phyloP scores from a whole-genome alignment of 306 rosid species.

The Delonix regia region DNA sequence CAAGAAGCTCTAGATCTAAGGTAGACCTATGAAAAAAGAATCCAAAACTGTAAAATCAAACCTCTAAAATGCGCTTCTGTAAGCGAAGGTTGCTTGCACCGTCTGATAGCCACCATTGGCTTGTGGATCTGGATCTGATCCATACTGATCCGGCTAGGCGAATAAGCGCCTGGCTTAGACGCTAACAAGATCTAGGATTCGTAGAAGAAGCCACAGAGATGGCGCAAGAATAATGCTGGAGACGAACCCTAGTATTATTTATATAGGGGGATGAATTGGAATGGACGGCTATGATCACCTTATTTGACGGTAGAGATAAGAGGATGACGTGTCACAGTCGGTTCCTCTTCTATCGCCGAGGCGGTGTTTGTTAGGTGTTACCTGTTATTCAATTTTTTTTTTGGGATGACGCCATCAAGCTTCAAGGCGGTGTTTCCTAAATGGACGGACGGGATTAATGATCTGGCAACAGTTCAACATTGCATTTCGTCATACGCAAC shows the following conservation, averaged over 20 bases:
- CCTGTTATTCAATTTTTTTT: too few species aligned
- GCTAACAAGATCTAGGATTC: not conserved
- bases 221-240: fast-evolving
- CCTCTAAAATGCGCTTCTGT: not conserved
- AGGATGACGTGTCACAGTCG: constrained; percentile 21
- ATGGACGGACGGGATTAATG: constrained; percentile 19
- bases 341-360: constrained; percentile 31
- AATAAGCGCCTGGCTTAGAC: fast-evolving
- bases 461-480: constrained; percentile 18
- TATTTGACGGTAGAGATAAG: constrained; percentile 35
- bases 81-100: not conserved
- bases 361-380: not conserved
- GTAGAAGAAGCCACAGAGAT: too few species aligned
- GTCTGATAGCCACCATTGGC: not conserved
- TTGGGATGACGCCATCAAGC: too few species aligned
- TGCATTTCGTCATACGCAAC: constrained; percentile 25
- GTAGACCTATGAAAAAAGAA: not conserved
- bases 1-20: not conserved
- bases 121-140: constrained; percentile 39
- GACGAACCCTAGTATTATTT: constrained; percentile 1
- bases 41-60: not conserved
- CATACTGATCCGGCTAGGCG: not conserved
- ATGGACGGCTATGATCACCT: constrained; percentile 45
- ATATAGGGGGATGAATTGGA: constrained; percentile 17
- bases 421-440: too few species aligned